Evolutionary conservation across 2,329 filamentous ascomycete species (phyloP), one percentile per base, ranked within the genome.

Genomic region (Didymella keratinophila): DNA sequence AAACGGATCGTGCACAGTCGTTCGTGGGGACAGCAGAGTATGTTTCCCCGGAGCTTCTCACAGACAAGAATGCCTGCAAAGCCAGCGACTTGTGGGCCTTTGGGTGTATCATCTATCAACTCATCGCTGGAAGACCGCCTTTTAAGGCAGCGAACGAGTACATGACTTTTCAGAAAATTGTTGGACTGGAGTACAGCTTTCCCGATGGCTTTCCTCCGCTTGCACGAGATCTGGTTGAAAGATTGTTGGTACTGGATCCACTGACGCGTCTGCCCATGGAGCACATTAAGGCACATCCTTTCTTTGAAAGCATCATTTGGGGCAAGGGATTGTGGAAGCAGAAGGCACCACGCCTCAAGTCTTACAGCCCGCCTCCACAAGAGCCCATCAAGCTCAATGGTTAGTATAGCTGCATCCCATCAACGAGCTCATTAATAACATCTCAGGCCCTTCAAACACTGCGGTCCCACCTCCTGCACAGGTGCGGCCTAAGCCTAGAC

Each of bases 1-100:
- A 92, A 43, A 87, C 89, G 51, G 87, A 88, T 64, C 86, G 93
- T 65, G 93, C 94, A 12, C 92, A 92, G 34, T 99, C 95, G 0
- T 99, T 99, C 75, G 95, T 99, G 41, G 95, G 95, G 36, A 99
- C 95, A 0, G 95, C 95, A 11, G 95, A 99, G 77, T 99, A 99
- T 71, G 95, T 99, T 67, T 98, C 95, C 72, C 95, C 95, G 0
- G 95, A 99, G 76, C 83, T 99, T n/a, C 82, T 99, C 53, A 97
- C 92, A 28, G 93, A 97, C 72, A 98, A 98, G 80, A 96, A 91
- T 71, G 95, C 94, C 20, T 97, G 94, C 82, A 99, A 98, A 79
- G 92, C 94, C 42, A 98, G 95, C 76, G 95, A 99, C 78, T 79
- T 99, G 48, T 99, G 95, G 95, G 95, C 95, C 2, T 99, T 96